These are phyloP conservation scores for Saturnispora zaruensis DNA, from an alignment of 805 yeast species.

Conservation along the genomic window DNA sequence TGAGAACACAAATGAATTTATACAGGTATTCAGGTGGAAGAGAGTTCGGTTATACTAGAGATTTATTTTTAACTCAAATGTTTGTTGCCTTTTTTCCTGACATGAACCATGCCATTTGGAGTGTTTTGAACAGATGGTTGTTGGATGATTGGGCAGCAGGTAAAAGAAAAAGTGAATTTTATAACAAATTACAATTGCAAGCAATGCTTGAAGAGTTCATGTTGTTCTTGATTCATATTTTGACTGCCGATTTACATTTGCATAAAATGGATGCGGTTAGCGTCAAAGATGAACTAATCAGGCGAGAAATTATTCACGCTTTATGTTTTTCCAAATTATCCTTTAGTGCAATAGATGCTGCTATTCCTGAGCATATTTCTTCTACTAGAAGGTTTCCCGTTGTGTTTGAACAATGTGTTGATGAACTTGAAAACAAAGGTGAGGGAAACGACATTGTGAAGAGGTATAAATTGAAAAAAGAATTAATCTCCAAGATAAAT, in stretches of 20 bases:
- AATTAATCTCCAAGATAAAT: constrained; percentile 48
- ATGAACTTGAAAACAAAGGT: constrained; percentile 42
- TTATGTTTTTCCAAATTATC: constrained; percentile 69
- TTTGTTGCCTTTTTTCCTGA: constrained; percentile 42
- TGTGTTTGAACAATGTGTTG: constrained; percentile 42
- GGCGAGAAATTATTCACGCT: constrained; percentile 70
- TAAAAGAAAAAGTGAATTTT: constrained; percentile 36
- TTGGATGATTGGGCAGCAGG: constrained; percentile 46
- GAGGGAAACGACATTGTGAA: constrained; percentile 24
- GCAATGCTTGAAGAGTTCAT: constrained; percentile 72
- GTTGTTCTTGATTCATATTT: constrained; percentile 53
- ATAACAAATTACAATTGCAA: constrained; percentile 22
- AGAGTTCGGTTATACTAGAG: constrained; percentile 76
- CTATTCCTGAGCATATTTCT: constrained; percentile 68
- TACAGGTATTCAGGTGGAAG: constrained; percentile 72
- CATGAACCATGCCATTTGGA: constrained; percentile 47
- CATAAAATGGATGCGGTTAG: constrained; percentile 40
- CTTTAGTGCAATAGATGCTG: constrained; percentile 59
- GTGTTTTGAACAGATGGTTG: constrained; percentile 65
- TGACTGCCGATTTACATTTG: constrained; percentile 60
- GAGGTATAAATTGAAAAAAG: constrained; percentile 55
- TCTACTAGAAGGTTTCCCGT: constrained; percentile 67
- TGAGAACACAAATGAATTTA: constrained; percentile 68
- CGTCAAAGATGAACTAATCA: constrained; percentile 42
- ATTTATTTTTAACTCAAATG: constrained; percentile 59